These are phyloP conservation scores for Blastomyces gilchristii DNA, from an alignment of 2,329 filamentous ascomycete genomes.

Conservation along the genomic window DNA sequence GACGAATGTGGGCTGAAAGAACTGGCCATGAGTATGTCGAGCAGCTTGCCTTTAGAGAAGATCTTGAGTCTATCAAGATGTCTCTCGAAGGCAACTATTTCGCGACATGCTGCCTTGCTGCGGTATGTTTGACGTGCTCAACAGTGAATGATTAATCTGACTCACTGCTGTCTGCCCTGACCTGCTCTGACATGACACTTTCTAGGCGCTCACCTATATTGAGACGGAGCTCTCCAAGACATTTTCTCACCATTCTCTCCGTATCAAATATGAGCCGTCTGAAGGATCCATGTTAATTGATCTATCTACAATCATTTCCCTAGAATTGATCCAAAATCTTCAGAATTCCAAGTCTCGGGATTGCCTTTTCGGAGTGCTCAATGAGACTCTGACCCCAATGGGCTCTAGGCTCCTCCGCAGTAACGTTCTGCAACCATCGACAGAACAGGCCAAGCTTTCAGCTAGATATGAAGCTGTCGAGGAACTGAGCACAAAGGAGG, in stretches of 20 bases:
- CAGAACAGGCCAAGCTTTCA: conserved; percentile 54
- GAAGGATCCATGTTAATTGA: conserved; percentile 96
- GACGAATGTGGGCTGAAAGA: conserved; percentile 73
- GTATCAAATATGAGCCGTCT: conserved; percentile 76
- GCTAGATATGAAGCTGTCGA: conserved; percentile 72
- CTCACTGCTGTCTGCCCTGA: background rate
- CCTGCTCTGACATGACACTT: conserved; percentile 12
- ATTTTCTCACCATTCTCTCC: conserved; percentile 69
- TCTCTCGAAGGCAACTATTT: conserved; percentile 76
- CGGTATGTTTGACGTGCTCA: conserved; percentile 46
- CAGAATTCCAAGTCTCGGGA: conserved; percentile 67
- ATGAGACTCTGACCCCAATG: conserved; percentile 81
- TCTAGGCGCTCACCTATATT: conserved; percentile 68
- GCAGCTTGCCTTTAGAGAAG: conserved; percentile 66
- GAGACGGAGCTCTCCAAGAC: conserved; percentile 57
- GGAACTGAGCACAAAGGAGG: conserved; percentile 70
- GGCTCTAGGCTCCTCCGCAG: conserved; percentile 71
- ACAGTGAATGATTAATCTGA: background rate
- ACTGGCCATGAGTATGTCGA: conserved; percentile 68
- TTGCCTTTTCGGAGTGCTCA: conserved; percentile 74
- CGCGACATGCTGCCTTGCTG: conserved; percentile 72
- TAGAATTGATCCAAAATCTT: conserved; percentile 85
- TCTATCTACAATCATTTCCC: conserved; percentile 69
- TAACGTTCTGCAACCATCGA: conserved; percentile 83
- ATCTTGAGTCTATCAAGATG: conserved; percentile 70